Evolutionary conservation across 441 rosid genomes (phyloP).

Genomic region (Bruguiera hainesii): DNA sequence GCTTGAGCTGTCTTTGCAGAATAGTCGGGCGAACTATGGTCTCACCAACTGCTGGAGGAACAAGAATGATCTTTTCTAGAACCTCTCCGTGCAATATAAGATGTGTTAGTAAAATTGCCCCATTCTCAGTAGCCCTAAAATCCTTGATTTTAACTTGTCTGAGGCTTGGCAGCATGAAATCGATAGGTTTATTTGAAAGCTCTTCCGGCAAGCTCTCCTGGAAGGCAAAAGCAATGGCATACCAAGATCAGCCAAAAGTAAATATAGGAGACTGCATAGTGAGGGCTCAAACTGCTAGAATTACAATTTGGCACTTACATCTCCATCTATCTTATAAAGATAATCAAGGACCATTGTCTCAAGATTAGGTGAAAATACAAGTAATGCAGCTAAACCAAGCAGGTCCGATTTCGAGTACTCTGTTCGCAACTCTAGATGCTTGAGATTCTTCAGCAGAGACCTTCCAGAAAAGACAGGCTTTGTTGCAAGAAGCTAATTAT

Average conservation of each 20-base stretch:
- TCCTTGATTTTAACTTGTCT: conserved; percentile 13
- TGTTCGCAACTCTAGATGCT: conserved; percentile 1
- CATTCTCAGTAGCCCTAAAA: conserved; percentile 7
- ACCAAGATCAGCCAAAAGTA: too few relatives aligned
- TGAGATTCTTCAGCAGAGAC: background rate
- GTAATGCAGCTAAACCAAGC: conserved; percentile 10
- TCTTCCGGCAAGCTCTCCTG: conserved; percentile 22
- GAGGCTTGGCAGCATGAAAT: conserved; percentile 9
- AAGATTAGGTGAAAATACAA: background rate
- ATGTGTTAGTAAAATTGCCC: conserved; percentile 3
- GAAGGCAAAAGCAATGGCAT: background rate
- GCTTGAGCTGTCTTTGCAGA: conserved; percentile 2
- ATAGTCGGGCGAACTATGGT: background rate
- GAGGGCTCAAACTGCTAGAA: background rate
- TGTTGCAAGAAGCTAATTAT: background rate
- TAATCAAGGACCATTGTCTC: conserved; percentile 21
- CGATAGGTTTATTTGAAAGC: conserved; percentile 13
- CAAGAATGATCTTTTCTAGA: conserved; percentile 20
- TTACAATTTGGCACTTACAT: conserved; percentile 12
- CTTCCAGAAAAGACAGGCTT: background rate
- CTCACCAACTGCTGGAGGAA: conserved; percentile 11
- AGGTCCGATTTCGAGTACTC: background rate
- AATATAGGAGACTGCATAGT: background rate
- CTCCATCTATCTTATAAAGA: conserved; percentile 12
- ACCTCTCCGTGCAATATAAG: conserved; percentile 19